These are phyloP conservation scores for Guadua angustifolia DNA, from an alignment of 176 grass and related monocot species.

Conservation along the genomic window DNA sequence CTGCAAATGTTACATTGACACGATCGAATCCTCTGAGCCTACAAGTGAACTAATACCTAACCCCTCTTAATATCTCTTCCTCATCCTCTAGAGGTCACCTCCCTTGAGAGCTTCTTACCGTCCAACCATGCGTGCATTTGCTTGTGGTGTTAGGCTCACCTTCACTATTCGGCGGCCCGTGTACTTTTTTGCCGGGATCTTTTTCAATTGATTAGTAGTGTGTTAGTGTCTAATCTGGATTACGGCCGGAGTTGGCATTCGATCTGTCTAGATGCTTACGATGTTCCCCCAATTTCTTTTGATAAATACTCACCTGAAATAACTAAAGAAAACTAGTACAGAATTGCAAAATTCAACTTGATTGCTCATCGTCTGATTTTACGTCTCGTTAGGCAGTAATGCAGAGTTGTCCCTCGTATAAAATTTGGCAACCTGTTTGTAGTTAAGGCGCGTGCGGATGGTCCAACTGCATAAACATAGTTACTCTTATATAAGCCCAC, in stretches of 20 bases:
- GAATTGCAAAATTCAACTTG: not conserved
- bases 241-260: not conserved
- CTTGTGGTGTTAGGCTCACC: slow-evolving; percentile 31
- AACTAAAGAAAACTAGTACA: not conserved
- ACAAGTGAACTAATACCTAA: slow-evolving; percentile 25
- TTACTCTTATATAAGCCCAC: not conserved
- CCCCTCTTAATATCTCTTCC: not conserved
- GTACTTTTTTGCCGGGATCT: not conserved
- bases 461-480: slow-evolving; percentile 24
- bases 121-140: not conserved
- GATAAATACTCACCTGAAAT: not conserved
- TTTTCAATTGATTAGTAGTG: slow-evolving; percentile 18
- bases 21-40: not conserved
- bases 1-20: slow-evolving; percentile 12
- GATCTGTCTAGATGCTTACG: not conserved
- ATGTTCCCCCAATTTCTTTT: slow-evolving; percentile 2
- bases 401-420: not conserved
- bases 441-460: slow-evolving; percentile 24
- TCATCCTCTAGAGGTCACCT: not conserved
- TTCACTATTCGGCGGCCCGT: slow-evolving; percentile 28
- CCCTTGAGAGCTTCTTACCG: not conserved
- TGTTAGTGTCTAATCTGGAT: slow-evolving; percentile 12
- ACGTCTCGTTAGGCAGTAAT: slow-evolving; percentile 25
- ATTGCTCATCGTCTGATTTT: not conserved
- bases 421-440: not conserved